Base-by-base conservation (phyloP, 805 yeast genomes). In the Candida maltosa region DNA sequence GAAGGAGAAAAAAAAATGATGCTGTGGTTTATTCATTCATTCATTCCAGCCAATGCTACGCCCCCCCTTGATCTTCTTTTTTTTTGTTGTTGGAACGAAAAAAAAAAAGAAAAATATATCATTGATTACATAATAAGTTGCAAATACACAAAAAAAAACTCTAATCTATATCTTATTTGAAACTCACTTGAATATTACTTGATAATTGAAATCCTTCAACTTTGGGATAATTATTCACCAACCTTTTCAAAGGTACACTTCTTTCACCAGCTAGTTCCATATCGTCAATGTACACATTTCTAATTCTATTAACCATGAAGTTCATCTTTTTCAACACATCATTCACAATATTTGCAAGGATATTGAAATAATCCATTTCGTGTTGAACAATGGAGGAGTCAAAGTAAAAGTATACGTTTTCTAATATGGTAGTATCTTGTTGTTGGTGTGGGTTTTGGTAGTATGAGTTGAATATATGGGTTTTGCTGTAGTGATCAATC, bases 261-360 rank as follows among this genome's bases (percentile, higher is more conserved):
- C 58, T 52, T 21, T 59, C 67, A 1, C 66, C 69, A 3, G 37
- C 30, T 14, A 60, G 42, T 14, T 49, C 40, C 12, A 37, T 38
- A 35, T 63, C 70, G 37, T 63, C 65, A 24, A 63, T 51, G 33
- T 52, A 58, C 14, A 62, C 32, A 3, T 58, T 60, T 36, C 56
- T 45, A 9, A 62, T 52, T 29, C 64, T 44, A 11, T 51, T 58
- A 32, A 57, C 30, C 63, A 62, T 57, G 41, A 58, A 59, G 31
- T 48, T 44, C 45, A 52, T 47, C 32, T 62, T 62, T 42, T 60
- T 59, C 37, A 62, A 49, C 6, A 62, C 50, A 47, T 61, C 67
- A 36, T 56, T 55, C 10, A 58, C 56, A n/a, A 62, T 53, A 7
- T 57, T 42, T 3, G 57, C 51, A 15, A 61, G 38, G 29, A 52